Conservation (phyloP, 179 eudicot species). For the Camellia oleifera region DNA sequence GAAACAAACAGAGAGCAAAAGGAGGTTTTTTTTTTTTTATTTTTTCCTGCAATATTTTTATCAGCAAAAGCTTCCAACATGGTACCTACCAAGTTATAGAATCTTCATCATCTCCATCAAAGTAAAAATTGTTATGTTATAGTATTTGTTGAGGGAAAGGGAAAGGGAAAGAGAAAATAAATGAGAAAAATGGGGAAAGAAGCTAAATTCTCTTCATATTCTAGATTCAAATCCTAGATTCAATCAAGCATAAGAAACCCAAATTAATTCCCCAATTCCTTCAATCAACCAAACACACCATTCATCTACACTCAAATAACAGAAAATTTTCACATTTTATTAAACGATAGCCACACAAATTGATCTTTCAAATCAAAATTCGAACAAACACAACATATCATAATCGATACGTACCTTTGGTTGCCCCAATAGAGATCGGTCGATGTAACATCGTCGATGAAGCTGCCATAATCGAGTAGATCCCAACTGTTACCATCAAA, state of each 20-base stretch:
- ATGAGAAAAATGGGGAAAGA: too few relatives aligned
- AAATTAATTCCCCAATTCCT: background rate
- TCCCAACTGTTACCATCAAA: constrained; percentile 59
- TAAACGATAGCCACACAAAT: background rate
- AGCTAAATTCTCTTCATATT: too few relatives aligned
- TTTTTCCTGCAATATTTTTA: background rate
- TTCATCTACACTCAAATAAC: background rate
- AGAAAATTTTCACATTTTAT: background rate
- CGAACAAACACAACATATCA: background rate
- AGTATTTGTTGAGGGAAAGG: too few relatives aligned
- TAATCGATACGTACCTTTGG: constrained; percentile 15
- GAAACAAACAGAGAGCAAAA: background rate
- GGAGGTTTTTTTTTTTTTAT: background rate
- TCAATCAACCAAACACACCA: background rate
- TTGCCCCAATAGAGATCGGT: constrained; percentile 48
- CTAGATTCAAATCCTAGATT: background rate
- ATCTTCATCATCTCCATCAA: background rate
- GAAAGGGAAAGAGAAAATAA: too few relatives aligned
- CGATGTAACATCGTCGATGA: constrained; percentile 52
- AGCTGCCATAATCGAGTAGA: constrained; percentile 41
- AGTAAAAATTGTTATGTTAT: too few relatives aligned
- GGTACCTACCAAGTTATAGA: background rate
- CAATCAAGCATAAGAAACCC: background rate
- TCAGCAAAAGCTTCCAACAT: background rate
- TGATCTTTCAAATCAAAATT: background rate